Evolutionary conservation across 2,329 filamentous ascomycete genomes (phyloP), one percentile per base, ranked within the genome.

Genomic region (Delphinella strobiligena): DNA sequence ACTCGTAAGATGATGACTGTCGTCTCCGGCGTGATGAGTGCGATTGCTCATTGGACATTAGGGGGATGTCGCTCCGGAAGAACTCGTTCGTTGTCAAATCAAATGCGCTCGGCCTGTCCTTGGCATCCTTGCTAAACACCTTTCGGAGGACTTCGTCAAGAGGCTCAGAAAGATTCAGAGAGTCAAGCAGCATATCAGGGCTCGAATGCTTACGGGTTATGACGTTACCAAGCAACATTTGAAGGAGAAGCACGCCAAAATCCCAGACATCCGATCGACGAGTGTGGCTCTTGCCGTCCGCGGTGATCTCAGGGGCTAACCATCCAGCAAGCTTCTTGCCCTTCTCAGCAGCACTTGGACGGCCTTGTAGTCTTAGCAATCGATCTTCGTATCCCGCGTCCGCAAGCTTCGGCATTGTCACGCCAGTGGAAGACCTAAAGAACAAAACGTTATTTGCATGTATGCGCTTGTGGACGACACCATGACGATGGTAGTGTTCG

Each of bases 211-310:
- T 82, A 43, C 80, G 71, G 14, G 82, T 68, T 5, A 86, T 74
- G 48, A 86, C 77, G 24, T 86, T 68, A 2, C 91, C 91, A 56
- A 95, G 89, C 3, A 91, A 74, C 86, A 96, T 95, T 57, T 98
- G 89, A 30, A 94, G 61, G 50, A 95, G 83, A 4, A 95, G 74
- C 19, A 95, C 76, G 4, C 91, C 91, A 51, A 98, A 78, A 49
- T 95, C 84, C 91, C 91, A 98, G 7, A 96, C 75, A 56, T 96
- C 91, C 0, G 86, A 85, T 58, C 94, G 94, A 51, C 62, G 80
- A 69, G 58, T 81, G 43, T 34, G 40, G 1, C 70, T 69, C 3
- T 74, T 53, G 30, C 61, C 54, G 58, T 50, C 74, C 54, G 19
- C 37, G 15, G 37, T 19, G 12, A 17, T 34, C 30, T 47, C 45